Conservation (phyloP, 305 asterid species). For the Solanum hybrid region DNA sequence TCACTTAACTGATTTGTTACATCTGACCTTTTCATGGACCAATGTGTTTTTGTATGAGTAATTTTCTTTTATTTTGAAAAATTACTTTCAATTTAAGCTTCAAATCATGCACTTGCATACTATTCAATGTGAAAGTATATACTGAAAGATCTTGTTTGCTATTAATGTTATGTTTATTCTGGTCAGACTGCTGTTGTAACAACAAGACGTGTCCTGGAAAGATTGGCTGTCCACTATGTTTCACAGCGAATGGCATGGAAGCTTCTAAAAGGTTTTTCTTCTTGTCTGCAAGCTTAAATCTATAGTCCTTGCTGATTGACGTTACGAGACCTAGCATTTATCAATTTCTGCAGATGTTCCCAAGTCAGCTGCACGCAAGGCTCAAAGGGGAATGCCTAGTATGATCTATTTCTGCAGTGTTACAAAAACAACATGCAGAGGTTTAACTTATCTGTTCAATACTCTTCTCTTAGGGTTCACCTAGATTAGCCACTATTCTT, state of each 20-base stretch:
- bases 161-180: conserved; percentile 6
- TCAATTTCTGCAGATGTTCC: conserved; percentile 52
- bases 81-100: background rate
- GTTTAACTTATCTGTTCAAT: conserved; percentile 22
- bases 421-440: conserved; percentile 77
- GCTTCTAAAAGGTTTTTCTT: conserved; percentile 72
- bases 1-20: background rate
- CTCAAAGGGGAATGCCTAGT: conserved; percentile 59
- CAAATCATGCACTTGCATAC: background rate
- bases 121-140: background rate
- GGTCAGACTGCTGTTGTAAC: conserved; percentile 65
- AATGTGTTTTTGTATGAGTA: background rate
- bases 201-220: conserved; percentile 73
- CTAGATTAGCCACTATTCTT: conserved; percentile 9
- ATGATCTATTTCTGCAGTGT: conserved; percentile 42
- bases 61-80: background rate
- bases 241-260: conserved; percentile 93
- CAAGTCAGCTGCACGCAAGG: conserved; percentile 77
- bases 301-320: background rate
- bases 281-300: background rate
- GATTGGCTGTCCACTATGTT: conserved; percentile 69
- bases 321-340: background rate
- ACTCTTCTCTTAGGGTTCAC: background rate
- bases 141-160: background rate
- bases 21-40: background rate